Evolutionary conservation across 306 rosid species (phyloP), one percentile per base, ranked within the genome.

Genomic region (Ochetophila trinervis): DNA sequence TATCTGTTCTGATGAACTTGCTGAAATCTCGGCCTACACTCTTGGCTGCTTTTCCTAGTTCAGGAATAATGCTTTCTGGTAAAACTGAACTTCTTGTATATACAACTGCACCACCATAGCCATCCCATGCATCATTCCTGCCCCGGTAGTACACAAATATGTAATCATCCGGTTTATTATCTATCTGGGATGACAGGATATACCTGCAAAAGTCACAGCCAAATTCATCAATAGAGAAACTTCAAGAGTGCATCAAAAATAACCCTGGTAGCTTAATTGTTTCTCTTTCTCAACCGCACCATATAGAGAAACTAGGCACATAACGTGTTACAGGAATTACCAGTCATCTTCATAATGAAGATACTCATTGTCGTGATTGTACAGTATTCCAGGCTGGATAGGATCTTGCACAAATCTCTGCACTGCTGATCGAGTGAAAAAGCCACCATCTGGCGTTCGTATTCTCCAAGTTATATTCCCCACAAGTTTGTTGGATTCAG

Each of bases 261-360:
- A 24, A 6, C n/a, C 4, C 6, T 50, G 54, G 21, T 19, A 54
- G 5, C 10, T 21, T 11, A 23, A 20, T 23, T 5, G 22, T 3
- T 24, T 20, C 23, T 49, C 6, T 49, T 21, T n/a, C 3, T 52
- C 40, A 64, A 64, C 18, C 12, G 27, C 22, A 30, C 19, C 52
- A 27, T 9, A 17, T 63, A n/a, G 6, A 27, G 40, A 35, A 50
- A 36, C 34, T 69, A 50, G 11, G 17, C 19, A 17, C 7, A 16
- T 50, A 59, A 36, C n/a, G 55, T 55, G 60, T 60, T 53, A 0
- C 64, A 60, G 50, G 77, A 74, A 57, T 75, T 85, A 89, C 99
- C 99, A 93, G 71, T 93, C 95, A 80, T 93, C 97, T 79, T 93
- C 88, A 80, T 93, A 88, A 83, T 93, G 91, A 83, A 93, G 97